Base-by-base conservation (phyloP, 495 filamentous ascomycete genomes). In the Pyronema omphalodes region DNA sequence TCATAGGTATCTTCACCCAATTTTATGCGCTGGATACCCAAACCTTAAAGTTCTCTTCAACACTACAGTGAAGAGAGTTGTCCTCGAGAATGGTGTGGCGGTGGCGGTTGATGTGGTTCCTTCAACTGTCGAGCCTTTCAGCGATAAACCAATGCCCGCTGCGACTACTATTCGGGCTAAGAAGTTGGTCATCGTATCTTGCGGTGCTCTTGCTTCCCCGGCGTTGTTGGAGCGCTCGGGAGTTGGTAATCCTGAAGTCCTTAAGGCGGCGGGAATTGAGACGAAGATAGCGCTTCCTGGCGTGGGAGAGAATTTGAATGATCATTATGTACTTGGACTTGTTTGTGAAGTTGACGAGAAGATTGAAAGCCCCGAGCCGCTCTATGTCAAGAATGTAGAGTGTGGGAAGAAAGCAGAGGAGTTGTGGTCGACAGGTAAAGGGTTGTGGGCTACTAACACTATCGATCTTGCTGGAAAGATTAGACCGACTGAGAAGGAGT, bases 161-260 rank as follows among this genome's bases (percentile, higher is more conserved):
- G 18, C 17, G 0, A 40, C 33, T 0, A 66, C 60, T 7, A 57
- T 82, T 15, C 66, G 58, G 41, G 80, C 74, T 0, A 66, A 60
- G 9, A 75, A 70, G 37, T 74, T 79, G 37, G 74, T 83, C 1
- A 71, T 84, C 41, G 57, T 80, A 0, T 76, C 78, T 1, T 74
- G 73, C n/a, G 81, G 81, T 7, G 60, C 73, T 8, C 67, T 74
- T 15, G 70, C 73, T 11, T 73, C 79, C 0, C 77, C 81, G 5
- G 61, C 67, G 1, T 62, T 83, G 1, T 68, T 83, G 8, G 78
- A 83, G 58, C 70, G 78, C 0, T 84, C 81, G 0, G 79, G 81
- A 9, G 63, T 83, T 44, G 79, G 79, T 17, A 55, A 55, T 12
- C 61, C 55, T 3, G 44, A 67, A 51, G 58, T 68, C n/a, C 64